Evolutionary conservation across 129 eudicot genomes (phyloP).

Genomic region (Cynara cardunculus): DNA sequence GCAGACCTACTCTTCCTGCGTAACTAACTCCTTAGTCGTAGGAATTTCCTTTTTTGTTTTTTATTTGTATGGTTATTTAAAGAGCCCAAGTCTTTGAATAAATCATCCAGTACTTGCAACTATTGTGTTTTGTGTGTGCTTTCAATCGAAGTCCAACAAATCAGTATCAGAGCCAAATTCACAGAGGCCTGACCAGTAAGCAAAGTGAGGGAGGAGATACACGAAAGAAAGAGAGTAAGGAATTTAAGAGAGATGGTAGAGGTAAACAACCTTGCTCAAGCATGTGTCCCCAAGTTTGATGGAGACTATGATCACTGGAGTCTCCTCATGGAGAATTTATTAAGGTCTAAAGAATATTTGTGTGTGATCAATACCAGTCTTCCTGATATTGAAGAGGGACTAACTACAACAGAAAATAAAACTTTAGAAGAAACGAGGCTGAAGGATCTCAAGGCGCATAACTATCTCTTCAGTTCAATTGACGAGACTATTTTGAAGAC

Average conservation of each 20-base stretch:
- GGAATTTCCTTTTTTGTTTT: no score
- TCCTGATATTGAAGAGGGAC: background rate
- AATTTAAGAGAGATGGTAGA: background rate
- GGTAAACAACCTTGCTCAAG: background rate
- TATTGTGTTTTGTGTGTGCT: no score
- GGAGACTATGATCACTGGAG: background rate
- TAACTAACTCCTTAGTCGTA: no score
- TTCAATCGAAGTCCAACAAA: no score
- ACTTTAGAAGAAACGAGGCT: background rate
- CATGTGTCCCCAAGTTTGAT: background rate
- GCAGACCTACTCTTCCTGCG: no score
- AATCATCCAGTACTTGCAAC: no score
- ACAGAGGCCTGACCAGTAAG: background rate
- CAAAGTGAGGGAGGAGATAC: background rate
- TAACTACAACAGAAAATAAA: background rate
- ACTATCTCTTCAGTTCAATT: background rate
- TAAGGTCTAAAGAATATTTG: background rate
- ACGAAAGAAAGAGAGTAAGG: background rate
- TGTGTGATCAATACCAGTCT: background rate
- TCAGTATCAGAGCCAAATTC: no score
- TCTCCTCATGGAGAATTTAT: background rate
- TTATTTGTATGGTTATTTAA: no score
- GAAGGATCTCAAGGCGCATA: background rate
- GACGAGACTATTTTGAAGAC: background rate
- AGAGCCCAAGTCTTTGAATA: no score